Conservation (phyloP, 2,329 filamentous ascomycete species). For the Colletotrichum filicis region DNA sequence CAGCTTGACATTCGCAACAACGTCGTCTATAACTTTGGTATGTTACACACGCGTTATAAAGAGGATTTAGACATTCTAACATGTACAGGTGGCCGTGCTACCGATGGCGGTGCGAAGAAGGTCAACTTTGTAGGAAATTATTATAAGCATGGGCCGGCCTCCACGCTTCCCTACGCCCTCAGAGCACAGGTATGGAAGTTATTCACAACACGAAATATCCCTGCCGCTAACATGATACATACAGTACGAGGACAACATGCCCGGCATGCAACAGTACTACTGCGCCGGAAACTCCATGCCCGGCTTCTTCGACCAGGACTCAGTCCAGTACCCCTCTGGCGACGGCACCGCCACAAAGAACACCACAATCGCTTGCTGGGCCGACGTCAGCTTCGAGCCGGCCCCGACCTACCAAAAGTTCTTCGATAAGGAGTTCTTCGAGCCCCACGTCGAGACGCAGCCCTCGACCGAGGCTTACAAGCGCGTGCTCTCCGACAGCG, state of each 20-base stretch:
- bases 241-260: constrained; percentile 45
- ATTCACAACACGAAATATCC: not conserved
- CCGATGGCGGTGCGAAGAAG: constrained; percentile 46
- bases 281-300: constrained; percentile 47
- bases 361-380: constrained; percentile 44
- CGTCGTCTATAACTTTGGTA: constrained; percentile 49
- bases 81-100: constrained; percentile 39
- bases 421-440: constrained; percentile 42
- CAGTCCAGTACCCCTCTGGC: constrained; percentile 39
- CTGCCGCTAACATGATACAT: not conserved
- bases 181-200: constrained; percentile 35
- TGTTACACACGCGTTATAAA: not conserved
- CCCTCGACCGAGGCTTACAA: constrained; percentile 47
- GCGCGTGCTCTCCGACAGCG: constrained; percentile 46
- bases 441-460: constrained; percentile 43
- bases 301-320: constrained; percentile 42
- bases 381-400: constrained; percentile 42
- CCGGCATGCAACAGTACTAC: constrained; percentile 46
- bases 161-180: constrained; percentile 41
- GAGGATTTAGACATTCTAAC: not conserved
- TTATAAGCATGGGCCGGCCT: constrained; percentile 46
- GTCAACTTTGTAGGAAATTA: constrained; percentile 47
- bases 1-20: constrained; percentile 48
- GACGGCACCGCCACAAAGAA: constrained; percentile 38
- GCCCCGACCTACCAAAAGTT: constrained; percentile 45